Evolutionary conservation across 305 asterid genomes (phyloP).

Genomic region (Solanum hybrid): DNA sequence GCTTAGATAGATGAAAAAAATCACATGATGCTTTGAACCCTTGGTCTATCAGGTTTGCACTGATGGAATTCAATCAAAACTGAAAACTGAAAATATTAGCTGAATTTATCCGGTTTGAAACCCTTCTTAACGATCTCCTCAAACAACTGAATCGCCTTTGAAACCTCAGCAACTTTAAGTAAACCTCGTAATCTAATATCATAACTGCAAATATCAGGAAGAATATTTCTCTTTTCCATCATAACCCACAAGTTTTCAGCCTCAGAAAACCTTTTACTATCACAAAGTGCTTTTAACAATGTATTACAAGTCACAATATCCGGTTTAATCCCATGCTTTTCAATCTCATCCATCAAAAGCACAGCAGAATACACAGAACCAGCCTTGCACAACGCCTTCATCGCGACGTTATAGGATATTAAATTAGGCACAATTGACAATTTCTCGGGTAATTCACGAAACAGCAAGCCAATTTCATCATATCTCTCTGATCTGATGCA

Average conservation of each 20-base stretch:
- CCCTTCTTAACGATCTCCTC: conserved; percentile 27
- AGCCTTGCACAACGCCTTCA: conserved; percentile 28
- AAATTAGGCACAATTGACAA: conserved; percentile 27
- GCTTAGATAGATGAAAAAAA: no score
- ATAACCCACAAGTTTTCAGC: conserved; percentile 34
- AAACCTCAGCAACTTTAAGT: conserved; percentile 13
- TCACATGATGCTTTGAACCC: no score
- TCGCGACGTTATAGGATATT: conserved; percentile 25
- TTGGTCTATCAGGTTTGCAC: no score
- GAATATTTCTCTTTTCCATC: conserved; percentile 34
- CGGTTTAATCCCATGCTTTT: conserved; percentile 14
- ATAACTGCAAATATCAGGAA: conserved; percentile 28
- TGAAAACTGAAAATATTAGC: conserved; percentile 3
- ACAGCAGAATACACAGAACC: conserved; percentile 29
- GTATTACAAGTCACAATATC: conserved; percentile 23
- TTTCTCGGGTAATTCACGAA: conserved; percentile 26
- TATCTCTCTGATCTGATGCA: conserved; percentile 21
- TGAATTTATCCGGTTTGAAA: conserved; percentile 21
- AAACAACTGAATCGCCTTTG: conserved; percentile 25
- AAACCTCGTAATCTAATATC: conserved; percentile 31
- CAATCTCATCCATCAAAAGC: conserved; percentile 31
- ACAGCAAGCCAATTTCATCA: conserved; percentile 16
- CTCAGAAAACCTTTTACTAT: conserved; percentile 13
- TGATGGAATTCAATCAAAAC: no score
- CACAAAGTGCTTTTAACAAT: conserved; percentile 17